A percentile compares a stretch with the other conserved stretches of the same genome.
These are phyloP conservation scores for Picochlorum sp. DNA, from an alignment of 139 green algal species.

Conservation along the genomic window DNA sequence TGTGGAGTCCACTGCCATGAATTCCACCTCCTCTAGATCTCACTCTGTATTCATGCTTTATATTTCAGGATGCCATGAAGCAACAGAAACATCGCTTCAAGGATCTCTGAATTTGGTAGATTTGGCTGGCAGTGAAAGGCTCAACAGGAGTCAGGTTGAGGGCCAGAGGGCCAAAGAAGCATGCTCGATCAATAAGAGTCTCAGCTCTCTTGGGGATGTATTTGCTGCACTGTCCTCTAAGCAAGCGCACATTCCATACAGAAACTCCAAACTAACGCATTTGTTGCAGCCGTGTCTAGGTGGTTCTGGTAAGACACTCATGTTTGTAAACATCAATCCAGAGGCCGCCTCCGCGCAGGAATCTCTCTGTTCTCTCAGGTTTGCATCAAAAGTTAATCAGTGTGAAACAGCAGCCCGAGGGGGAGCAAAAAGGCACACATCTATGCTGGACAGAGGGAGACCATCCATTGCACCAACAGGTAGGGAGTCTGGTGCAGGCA, in stretches of 20 bases:
- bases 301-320: conserved; percentile 80
- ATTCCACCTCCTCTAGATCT: conserved; percentile 71
- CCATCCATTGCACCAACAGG: background rate
- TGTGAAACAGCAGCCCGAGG: conserved; percentile 71
- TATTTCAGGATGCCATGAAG: conserved; percentile 73
- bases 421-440: conserved; percentile 36
- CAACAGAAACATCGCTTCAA: conserved; percentile 47
- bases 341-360: conserved; percentile 65
- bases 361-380: conserved; percentile 79
- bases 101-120: conserved; percentile 88
- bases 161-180: conserved; percentile 79
- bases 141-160: conserved; percentile 64
- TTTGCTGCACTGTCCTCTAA: conserved; percentile 70
- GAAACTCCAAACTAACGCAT: conserved; percentile 94
- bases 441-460: background rate
- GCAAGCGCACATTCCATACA: conserved; percentile 70
- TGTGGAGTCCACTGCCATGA: conserved; percentile 88
- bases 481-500: background rate
- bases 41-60: conserved; percentile 95
- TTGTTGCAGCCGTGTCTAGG: conserved; percentile 55
- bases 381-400: conserved; percentile 78
- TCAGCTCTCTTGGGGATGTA: conserved; percentile 78
- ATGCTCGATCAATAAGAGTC: conserved; percentile 89
- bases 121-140: conserved; percentile 80
- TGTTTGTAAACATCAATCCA: conserved; percentile 93